Percentiles rank a stretch among this genome's conserved stretches.
Conservation (phyloP, 176 grass and related monocot genomes). For the Hordeum marinum region DNA sequence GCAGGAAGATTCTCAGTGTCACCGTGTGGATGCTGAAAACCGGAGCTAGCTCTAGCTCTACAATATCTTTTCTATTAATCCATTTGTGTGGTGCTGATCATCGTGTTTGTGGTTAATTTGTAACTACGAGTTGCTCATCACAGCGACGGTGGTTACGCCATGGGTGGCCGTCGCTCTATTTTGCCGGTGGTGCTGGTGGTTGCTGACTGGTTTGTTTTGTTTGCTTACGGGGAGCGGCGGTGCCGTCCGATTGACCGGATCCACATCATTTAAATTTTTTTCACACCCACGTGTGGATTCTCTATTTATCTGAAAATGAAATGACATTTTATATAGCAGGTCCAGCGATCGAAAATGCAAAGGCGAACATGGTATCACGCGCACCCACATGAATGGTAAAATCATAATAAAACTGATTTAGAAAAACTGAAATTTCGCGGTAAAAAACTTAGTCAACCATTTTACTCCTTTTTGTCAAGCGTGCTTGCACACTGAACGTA, state of each 20-base stretch:
- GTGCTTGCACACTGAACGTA: no score
- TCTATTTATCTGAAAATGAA: not conserved
- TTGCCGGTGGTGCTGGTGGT: not conserved
- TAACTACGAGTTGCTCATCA: not conserved
- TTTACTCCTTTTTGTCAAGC: no score
- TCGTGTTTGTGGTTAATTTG: not conserved
- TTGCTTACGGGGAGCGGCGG: not conserved
- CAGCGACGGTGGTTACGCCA: not conserved
- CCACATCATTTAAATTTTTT: not conserved
- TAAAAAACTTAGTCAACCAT: no score
- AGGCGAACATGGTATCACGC: no score
- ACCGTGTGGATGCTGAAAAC: slow-evolving; percentile 13
- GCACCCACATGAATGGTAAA: no score
- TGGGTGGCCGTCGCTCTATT: not conserved
- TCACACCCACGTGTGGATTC: not conserved
- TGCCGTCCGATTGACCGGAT: slow-evolving; percentile 7
- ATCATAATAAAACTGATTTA: no score
- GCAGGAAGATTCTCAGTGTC: not conserved
- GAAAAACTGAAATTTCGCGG: no score
- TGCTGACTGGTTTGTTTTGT: not conserved
- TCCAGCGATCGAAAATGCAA: no score
- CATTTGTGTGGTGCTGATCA: not conserved
- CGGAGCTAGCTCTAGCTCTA: not conserved
- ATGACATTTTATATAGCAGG: no score
- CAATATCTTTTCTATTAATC: not conserved